A percentile compares a stretch with the other conserved stretches of the same genome.
These are phyloP conservation scores for Colletotrichum sansevieriae DNA, from an alignment of 2,329 filamentous ascomycete species.

Conservation along the genomic window DNA sequence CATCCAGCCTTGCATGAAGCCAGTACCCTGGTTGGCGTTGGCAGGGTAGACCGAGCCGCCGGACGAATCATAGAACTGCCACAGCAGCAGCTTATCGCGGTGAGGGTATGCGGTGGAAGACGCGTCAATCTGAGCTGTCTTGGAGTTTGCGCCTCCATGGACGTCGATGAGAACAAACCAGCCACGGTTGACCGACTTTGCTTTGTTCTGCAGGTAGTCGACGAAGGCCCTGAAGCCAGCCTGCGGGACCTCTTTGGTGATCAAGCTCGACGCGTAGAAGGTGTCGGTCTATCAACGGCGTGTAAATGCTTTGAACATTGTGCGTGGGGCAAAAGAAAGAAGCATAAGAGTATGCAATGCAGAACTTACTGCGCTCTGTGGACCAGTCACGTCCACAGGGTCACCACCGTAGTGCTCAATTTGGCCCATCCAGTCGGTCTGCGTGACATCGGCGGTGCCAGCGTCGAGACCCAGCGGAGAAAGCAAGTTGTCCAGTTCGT, in stretches of 20 bases:
- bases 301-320: not conserved
- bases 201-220: conserved; percentile 47
- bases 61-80: conserved; percentile 61
- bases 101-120: conserved; percentile 54
- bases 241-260: conserved; percentile 46
- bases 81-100: conserved; percentile 62
- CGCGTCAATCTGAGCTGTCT: conserved; percentile 47
- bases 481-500: conserved; percentile 30
- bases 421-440: conserved; percentile 46
- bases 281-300: conserved; percentile 45
- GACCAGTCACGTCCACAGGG: conserved; percentile 45
- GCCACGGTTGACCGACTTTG: conserved; percentile 43
- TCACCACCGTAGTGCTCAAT: conserved; percentile 39
- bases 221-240: conserved; percentile 45
- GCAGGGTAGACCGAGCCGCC: conserved; percentile 48
- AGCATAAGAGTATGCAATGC: not conserved
- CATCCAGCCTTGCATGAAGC: conserved; percentile 58
- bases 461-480: conserved; percentile 14
- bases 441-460: conserved; percentile 5
- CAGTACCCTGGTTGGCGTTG: conserved; percentile 47
- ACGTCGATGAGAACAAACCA: conserved; percentile 54
- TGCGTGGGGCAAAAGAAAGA: not conserved
- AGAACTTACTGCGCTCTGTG: conserved; percentile 42
- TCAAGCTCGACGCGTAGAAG: conserved; percentile 49
- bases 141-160: conserved; percentile 53